Conservation (phyloP, 2,329 filamentous ascomycete genomes). For the Apiospora phragmitis region DNA sequence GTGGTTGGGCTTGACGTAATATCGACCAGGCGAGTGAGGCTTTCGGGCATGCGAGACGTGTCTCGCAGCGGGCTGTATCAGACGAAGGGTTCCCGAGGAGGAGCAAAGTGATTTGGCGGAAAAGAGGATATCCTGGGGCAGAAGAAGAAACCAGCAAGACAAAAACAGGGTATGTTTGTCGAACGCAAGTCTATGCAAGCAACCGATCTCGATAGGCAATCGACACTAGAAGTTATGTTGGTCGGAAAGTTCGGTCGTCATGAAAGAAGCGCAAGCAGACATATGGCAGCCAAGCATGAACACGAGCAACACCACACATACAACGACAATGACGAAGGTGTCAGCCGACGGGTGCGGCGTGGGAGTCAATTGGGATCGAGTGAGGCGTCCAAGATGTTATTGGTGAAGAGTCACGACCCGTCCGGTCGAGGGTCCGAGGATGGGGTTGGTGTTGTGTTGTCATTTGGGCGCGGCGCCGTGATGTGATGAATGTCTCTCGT, state of each 20-base stretch:
- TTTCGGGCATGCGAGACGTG: not conserved
- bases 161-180: constrained; percentile 11
- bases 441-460: constrained; percentile 16
- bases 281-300: not conserved
- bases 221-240: constrained; percentile 18
- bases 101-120: not conserved
- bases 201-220: constrained; percentile 22
- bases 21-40: constrained; percentile 2
- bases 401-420: constrained; percentile 20
- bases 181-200: constrained; percentile 19
- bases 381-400: constrained; percentile 23
- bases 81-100: not conserved
- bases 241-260: constrained; percentile 23
- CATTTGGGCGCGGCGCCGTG: constrained; percentile 13
- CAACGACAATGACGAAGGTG: not conserved
- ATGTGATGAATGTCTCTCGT: constrained; percentile 7
- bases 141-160: constrained; percentile 16
- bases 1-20: constrained; percentile 20
- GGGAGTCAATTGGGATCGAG: constrained; percentile 12
- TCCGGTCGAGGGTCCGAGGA: constrained; percentile 20
- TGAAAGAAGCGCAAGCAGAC: constrained; percentile 13
- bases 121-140: constrained; percentile 13
- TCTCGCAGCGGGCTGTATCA: not conserved
- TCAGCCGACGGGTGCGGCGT: not conserved
- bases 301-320: not conserved